phyloP scores from a whole-genome alignment of 768 basidiomycete genomes.

The Paxillus ammoniavirescens region DNA sequence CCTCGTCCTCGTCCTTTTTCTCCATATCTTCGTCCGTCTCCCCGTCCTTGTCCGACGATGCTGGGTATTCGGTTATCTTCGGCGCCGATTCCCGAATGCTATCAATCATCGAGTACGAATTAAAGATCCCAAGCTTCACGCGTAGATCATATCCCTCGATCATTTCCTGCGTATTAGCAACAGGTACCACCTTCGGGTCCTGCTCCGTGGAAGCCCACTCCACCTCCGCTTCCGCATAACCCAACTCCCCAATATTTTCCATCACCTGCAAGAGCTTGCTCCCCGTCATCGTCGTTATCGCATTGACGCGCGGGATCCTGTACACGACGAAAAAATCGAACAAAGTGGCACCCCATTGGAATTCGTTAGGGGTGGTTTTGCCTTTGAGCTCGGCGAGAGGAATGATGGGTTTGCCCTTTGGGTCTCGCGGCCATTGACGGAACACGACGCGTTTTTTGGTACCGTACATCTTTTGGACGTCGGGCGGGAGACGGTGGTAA shows the following conservation, averaged over 20 bases:
- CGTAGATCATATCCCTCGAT: constrained; percentile 8
- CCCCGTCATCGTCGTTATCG: constrained; percentile 11
- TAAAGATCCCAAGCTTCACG: background rate
- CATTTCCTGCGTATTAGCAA: constrained; percentile 15
- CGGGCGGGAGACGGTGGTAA: background rate
- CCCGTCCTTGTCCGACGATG: background rate
- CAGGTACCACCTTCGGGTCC: constrained; percentile 14
- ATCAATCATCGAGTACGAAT: background rate
- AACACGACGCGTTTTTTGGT: constrained; percentile 17
- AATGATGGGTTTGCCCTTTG: constrained; percentile 9
- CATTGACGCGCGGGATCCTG: background rate
- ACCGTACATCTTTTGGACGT: background rate
- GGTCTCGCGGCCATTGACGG: constrained; percentile 25
- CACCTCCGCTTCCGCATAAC: constrained; percentile 12
- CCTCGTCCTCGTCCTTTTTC: background rate
- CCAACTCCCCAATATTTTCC: constrained; percentile 15
- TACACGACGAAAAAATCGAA: constrained; percentile 23
- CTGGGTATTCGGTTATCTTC: no score
- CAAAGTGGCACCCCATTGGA: constrained; percentile 27
- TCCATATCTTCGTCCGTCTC: background rate
- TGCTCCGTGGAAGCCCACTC: constrained; percentile 25
- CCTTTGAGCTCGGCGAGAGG: constrained; percentile 1
- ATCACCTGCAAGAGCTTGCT: constrained; percentile 17
- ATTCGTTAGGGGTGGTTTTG: constrained; percentile 18
- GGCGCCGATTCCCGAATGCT: background rate